Evolutionary conservation across 176 grass and related monocot species (phyloP), one percentile per base, ranked within the genome.

Genomic region (Otatea glauca): DNA sequence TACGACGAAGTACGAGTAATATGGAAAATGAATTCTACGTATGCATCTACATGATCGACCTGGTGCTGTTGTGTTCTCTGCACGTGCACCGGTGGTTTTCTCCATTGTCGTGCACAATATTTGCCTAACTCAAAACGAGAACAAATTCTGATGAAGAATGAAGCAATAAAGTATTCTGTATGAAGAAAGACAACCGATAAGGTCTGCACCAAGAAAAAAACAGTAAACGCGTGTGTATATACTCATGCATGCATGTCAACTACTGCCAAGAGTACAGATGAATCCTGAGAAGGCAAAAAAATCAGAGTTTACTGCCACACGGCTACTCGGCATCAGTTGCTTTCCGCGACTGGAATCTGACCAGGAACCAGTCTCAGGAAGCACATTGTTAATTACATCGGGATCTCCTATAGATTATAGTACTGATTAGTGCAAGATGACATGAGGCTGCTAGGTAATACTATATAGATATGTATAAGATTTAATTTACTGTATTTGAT

Each of bases 171-270:
- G 42, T 9, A 15, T 15, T 49, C 11, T 48, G 45, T 13, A 48
- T 14, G 42, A 9, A 43, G 42, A 43, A 43, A 43, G 7, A 43
- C 6, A 43, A 43, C 42, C 9, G 7, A 9, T 43, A 43, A 43
- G 8, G 8, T 43, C 8, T 9, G 7, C 8, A 47, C 44, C 44
- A 3, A 47, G 44, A 25, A 39, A 39, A 55, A 20, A 32, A 48
- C 4, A 8, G 23, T 16, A 85, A 24, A 16, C 15, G 5, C 65
- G 39, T 62, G 65, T 71, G 14, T 63, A 20, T 10, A 10, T 44
- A 44, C 43, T 10, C 43, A 44, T 62, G 78, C 70, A 39, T 68
- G 44, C 64, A 50, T 17, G 88, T 85, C 77, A 81, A 81, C 77
- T 45, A 9, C 20, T 77, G 37, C 51, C 3, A 47, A 70, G 8